Evolutionary conservation across 2,329 filamentous ascomycete species (phyloP), one percentile per base, ranked within the genome.

Genomic region (Helminthosporium solani): DNA sequence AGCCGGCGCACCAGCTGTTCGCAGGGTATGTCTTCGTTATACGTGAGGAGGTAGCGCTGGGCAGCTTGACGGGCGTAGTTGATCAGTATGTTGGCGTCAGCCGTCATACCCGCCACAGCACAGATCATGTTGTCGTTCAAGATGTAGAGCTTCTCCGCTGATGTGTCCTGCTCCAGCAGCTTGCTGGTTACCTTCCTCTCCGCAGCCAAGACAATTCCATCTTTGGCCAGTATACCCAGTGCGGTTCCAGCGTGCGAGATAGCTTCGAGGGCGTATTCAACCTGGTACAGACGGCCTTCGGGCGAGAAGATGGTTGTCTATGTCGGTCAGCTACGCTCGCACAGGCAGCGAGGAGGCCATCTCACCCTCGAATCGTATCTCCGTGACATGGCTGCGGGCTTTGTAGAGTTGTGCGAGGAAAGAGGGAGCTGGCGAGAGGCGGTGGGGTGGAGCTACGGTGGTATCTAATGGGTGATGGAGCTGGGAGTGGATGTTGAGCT

Each of bases 81-180:
- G 84, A 99, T 99, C 72, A 99, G 90, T 74, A 99, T 99, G 79
- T 99, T 99, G 73, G 94, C 94, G 71, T 99, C 94, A 67, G 94
- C 94, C 36, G 91, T 99, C 92, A 99, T 97, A 70, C 94, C 94
- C 64, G 94, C 94, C 50, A 99, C 94, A 52, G 94, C 94, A 75
- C 91, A 96, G 75, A 99, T 97, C 95, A 99, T 99, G 80, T 99
- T 99, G 78, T 99, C 94, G 64, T 99, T 99, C 64, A 99, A 78
- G 66, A 96, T 96, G 76, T 99, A 99, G 61, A 99, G 89, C 85
- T 99, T 99, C 85, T 99, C 94, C 40, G 94, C 95, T 44, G 94
- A 97, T 56, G 95, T 99, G 76, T 99, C 94, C 78, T 99, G 95
- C 81, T 99, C 94, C 69, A 99, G 77, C 70, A 99, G 81, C 84